These are phyloP conservation scores for Rhizopus sp. DNA, from an alignment of 371 early-diverging fungal genomes.

Conservation along the genomic window DNA sequence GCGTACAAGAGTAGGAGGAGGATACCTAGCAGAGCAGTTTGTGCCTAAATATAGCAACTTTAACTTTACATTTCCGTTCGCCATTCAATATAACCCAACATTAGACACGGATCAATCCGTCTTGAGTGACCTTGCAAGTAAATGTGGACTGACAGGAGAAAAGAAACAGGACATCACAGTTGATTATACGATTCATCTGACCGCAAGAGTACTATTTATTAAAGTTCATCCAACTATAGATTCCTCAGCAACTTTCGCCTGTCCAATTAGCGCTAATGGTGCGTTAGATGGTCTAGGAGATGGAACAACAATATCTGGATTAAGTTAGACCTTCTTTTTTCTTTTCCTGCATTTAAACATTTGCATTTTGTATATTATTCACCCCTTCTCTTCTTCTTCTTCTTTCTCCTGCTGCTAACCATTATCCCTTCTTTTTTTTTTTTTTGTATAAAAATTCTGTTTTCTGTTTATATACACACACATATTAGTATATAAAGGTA, in stretches of 20 bases:
- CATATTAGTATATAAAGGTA: too few relatives aligned
- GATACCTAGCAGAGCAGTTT: slow-evolving; percentile 36
- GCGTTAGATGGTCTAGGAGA: slow-evolving; percentile 16
- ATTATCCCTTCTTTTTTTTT: not conserved
- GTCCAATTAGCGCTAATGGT: slow-evolving; percentile 42
- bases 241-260: slow-evolving; percentile 36
- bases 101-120: slow-evolving; percentile 40
- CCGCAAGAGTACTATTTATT: slow-evolving; percentile 41
- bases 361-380: slow-evolving; percentile 1
- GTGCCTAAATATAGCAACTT: slow-evolving; percentile 41
- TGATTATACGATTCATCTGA: slow-evolving; percentile 34
- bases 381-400: not conserved
- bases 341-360: not conserved
- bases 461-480: too few relatives aligned
- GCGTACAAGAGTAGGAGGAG: slow-evolving; percentile 44
- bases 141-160: slow-evolving; percentile 47
- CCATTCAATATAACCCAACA: slow-evolving; percentile 41
- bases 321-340: slow-evolving; percentile 2
- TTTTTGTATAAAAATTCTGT: not conserved
- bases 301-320: slow-evolving; percentile 13
- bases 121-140: slow-evolving; percentile 42
- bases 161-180: slow-evolving; percentile 32
- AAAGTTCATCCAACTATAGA: slow-evolving; percentile 38
- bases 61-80: slow-evolving; percentile 52
- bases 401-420: not conserved